Evolutionary conservation across 352 stramenopile species (phyloP), one percentile per base, ranked within the genome.

Genomic region (Phytophthora ohioensis): DNA sequence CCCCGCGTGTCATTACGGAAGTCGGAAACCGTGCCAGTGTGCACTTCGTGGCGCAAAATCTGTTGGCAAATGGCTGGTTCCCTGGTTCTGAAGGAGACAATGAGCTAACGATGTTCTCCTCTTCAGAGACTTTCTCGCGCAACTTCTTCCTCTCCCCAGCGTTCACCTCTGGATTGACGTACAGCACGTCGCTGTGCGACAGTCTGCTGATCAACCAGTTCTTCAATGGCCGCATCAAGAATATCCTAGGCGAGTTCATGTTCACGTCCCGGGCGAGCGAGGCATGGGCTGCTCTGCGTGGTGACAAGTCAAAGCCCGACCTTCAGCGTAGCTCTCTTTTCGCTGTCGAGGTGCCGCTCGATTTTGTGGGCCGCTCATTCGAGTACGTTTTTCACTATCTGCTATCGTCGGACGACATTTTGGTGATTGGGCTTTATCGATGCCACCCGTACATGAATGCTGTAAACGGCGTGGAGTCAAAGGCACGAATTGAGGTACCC

Each of bases 171-270:
- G 88, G 88, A 3, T 71, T 96, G 43, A 88, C 88, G 32, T 96
- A 94, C 78, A 94, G 87, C 76, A 91, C 85, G 11, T 94, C 87
- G 15, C 75, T 96, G 32, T 96, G 88, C 41, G 88, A 96, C 69
- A 94, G 85, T 49, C 51, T 96, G 8, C 88, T 96, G 30, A 93
- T 96, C 76, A 96, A 96, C 67, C 87, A 94, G 78, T 96, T 91
- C 65, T 96, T 94, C 71, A 96, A 94, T 65, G 74, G 78, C 41
- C 90, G 89, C 55, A 93, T 96, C 76, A 96, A 93, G 68, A 92
- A 85, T 34, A 96, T 96, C 60, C 60, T 96, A 56, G 81, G 86
- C 17, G 88, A 94, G 67, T 94, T 96, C 61, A 93, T 96, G 79
- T 94, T 94, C 51, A 81, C 82, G 6, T 91, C 87, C 8, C 90